Conservation (phyloP, 1,284 basidiomycete genomes). For the Ceratobasidium sp. region DNA sequence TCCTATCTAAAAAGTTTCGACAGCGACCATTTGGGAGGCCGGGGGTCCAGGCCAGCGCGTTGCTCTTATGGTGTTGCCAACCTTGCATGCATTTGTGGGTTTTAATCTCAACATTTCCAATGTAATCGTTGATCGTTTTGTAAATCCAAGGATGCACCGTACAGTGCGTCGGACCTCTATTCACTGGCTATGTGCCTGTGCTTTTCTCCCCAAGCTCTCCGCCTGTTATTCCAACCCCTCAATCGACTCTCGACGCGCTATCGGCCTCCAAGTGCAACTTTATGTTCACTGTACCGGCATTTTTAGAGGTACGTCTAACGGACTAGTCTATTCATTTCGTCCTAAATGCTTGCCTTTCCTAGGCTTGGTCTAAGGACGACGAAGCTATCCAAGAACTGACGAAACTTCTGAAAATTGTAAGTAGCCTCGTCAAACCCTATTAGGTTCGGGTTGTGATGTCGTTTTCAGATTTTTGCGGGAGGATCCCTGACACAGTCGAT, state of each 20-base stretch:
- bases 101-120: not conserved
- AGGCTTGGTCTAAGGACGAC: constrained; percentile 39
- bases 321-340: not conserved
- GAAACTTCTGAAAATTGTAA: not conserved
- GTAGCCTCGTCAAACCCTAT: not conserved
- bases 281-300: constrained; percentile 35
- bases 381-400: constrained; percentile 32
- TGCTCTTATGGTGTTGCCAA: constrained; percentile 11
- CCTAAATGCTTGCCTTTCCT: not conserved
- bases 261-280: not conserved
- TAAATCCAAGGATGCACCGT: not conserved
- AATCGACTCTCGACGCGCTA: constrained; percentile 25
- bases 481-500: not conserved
- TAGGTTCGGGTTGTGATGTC: no score
- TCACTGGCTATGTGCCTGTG: not conserved
- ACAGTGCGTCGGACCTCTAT: not conserved
- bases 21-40: not conserved
- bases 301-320: constrained; percentile 37
- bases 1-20: not conserved
- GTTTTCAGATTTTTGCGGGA: constrained; percentile 32
- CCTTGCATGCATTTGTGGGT: constrained; percentile 20
- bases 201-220: not conserved
- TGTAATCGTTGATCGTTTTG: not conserved
- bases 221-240: constrained; percentile 36
- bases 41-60: not conserved